phyloP scores from a whole-genome alignment of 169 alveolate genomes.

The Plasmodium relictum region DNA sequence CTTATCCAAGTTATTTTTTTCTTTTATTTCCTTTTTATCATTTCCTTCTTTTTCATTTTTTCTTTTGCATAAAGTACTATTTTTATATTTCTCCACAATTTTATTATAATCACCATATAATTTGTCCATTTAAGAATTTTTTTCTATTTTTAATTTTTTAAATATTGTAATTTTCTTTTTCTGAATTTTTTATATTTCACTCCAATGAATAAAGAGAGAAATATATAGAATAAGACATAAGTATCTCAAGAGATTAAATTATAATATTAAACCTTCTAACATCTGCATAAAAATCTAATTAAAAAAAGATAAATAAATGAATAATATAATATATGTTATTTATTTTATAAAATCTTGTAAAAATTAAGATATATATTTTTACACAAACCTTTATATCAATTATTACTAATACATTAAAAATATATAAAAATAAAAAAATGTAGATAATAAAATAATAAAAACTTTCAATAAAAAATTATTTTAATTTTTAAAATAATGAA shows the following conservation, averaged over 20 bases:
- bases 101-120: conserved; percentile 76
- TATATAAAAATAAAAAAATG: not conserved
- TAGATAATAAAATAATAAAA: too few relatives aligned
- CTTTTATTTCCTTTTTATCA: conserved; percentile 27
- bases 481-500: not conserved
- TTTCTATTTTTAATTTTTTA: not conserved
- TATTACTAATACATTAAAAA: not conserved
- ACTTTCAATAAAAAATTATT: too few relatives aligned
- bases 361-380: too few relatives aligned
- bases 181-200: conserved; percentile 6
- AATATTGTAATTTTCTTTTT: not conserved
- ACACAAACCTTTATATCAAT: not conserved
- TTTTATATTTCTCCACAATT: conserved; percentile 57
- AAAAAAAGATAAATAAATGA: too few relatives aligned
- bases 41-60: conserved; percentile 53
- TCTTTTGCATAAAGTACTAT: conserved; percentile 31
- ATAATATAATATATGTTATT: too few relatives aligned
- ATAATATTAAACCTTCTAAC: too few relatives aligned
- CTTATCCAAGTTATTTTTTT: conserved; percentile 20
- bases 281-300: too few relatives aligned
- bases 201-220: too few relatives aligned
- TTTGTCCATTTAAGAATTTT: conserved; percentile 65
- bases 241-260: too few relatives aligned
- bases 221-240: too few relatives aligned
- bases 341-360: too few relatives aligned